These are phyloP conservation scores for Pseudopediastrum boryanum DNA, from an alignment of 139 green algal genomes.

Conservation along the genomic window DNA sequence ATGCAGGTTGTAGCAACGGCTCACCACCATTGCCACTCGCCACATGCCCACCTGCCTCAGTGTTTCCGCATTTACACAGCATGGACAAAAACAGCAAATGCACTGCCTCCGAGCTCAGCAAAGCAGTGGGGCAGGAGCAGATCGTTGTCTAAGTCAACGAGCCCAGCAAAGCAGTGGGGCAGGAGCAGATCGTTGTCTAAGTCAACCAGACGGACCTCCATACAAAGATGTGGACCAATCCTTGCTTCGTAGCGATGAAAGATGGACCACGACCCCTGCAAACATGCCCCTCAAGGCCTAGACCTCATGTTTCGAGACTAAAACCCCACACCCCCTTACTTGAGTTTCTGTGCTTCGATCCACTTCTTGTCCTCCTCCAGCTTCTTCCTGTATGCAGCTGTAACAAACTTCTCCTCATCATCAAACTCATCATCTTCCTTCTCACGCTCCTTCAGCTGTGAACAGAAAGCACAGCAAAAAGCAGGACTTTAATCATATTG, in stretches of 20 bases:
- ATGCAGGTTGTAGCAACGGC: too few species aligned
- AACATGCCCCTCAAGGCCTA: neutral
- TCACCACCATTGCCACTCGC: too few species aligned
- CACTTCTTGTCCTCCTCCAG: slow-evolving; percentile 90
- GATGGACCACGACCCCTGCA: neutral
- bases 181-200: neutral
- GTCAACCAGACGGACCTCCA: neutral
- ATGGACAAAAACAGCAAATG: too few species aligned
- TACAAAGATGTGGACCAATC: too few species aligned
- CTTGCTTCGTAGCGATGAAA: neutral
- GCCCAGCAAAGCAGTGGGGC: neutral
- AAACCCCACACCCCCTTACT: slow-evolving; percentile 33
- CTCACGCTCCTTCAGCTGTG: slow-evolving; percentile 75
- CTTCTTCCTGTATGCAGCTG: slow-evolving; percentile 91
- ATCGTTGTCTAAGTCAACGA: neutral
- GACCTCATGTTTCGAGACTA: neutral
- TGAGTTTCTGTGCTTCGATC: slow-evolving; percentile 60
- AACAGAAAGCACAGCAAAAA: slow-evolving; percentile 1
- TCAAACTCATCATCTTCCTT: slow-evolving; percentile 91
- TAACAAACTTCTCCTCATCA: slow-evolving; percentile 96
- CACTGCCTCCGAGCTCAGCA: neutral
- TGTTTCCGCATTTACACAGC: too few species aligned
- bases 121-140: neutral
- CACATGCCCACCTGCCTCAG: too few species aligned
- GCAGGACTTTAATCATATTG: too few species aligned